These are phyloP conservation scores for Benincasa hispida DNA, from an alignment of 306 rosid genomes.

Conservation along the genomic window DNA sequence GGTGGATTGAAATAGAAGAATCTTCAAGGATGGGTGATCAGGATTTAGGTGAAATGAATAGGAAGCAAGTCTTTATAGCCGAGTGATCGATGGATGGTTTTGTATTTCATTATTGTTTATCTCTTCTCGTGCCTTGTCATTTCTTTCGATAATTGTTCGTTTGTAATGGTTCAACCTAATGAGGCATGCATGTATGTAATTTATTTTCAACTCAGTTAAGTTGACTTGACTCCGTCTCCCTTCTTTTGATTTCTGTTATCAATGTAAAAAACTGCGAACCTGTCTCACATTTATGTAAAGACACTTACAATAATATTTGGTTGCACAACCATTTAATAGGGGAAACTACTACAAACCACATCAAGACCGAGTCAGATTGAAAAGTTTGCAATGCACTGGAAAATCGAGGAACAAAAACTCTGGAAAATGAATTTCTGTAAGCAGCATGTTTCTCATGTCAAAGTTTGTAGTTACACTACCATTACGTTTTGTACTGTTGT, in stretches of 20 bases:
- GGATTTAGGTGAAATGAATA: not conserved
- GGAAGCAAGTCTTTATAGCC: not conserved
- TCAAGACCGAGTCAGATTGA: not conserved
- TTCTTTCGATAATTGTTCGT: not conserved
- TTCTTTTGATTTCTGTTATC: not conserved
- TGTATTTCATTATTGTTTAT: not conserved
- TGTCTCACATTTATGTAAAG: not conserved
- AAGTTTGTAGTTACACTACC: not conserved
- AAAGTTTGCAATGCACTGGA: not conserved
- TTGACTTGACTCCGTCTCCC: not conserved
- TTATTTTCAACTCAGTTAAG: not conserved
- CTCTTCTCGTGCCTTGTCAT: not conserved
- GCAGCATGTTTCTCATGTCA: not conserved
- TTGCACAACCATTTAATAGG: not conserved
- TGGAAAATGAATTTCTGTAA: not conserved
- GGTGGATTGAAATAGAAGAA: not conserved
- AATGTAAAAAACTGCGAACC: not conserved
- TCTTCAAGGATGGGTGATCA: not conserved
- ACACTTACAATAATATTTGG: not conserved
- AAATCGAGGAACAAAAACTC: not conserved
- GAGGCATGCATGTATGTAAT: not conserved
- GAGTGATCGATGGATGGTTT: not conserved
- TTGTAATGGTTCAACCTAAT: not conserved
- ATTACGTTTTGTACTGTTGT: not conserved
- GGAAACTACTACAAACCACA: not conserved